These are phyloP conservation scores for Monosporozyma servazzii DNA, from an alignment of 805 yeast genomes.

Conservation along the genomic window DNA sequence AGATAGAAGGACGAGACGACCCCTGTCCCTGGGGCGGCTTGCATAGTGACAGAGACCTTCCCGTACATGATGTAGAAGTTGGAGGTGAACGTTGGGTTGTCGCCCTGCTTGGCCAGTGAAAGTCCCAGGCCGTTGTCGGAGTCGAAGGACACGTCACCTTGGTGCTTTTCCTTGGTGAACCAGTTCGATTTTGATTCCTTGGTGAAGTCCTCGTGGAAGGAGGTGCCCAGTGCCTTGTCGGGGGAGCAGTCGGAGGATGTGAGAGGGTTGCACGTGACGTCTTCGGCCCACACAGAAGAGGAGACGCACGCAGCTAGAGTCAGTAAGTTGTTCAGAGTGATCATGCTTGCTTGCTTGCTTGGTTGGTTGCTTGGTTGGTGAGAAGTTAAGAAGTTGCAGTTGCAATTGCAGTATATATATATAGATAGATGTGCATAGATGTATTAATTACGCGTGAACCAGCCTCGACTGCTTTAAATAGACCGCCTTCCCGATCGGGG, in stretches of 20 bases:
- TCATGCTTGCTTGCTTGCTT: not conserved
- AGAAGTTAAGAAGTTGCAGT: too few species aligned
- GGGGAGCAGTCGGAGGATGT: constrained; percentile 32
- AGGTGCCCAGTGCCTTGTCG: constrained; percentile 55
- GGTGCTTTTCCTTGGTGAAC: constrained; percentile 35
- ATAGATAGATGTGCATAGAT: too few species aligned
- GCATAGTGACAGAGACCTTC: constrained; percentile 58
- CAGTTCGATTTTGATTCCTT: constrained; percentile 32
- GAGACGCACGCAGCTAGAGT: not conserved
- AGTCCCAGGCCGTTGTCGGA: constrained; percentile 52
- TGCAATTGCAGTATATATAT: too few species aligned
- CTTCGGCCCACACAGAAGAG: constrained; percentile 2
- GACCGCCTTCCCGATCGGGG: not conserved
- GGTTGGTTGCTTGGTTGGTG: too few species aligned
- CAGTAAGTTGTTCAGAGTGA: not conserved
- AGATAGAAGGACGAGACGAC: constrained; percentile 72
- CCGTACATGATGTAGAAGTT: constrained; percentile 87
- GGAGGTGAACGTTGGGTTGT: constrained; percentile 71
- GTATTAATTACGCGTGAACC: not conserved
- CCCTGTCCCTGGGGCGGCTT: constrained; percentile 73
- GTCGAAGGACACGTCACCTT: constrained; percentile 38
- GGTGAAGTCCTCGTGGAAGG: constrained; percentile 44
- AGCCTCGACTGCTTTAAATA: not conserved
- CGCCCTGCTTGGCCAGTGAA: constrained; percentile 51
- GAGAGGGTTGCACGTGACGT: constrained; percentile 38